Conservation (phyloP, 2,329 filamentous ascomycete species). For the Microdochium trichocladiopsis region DNA sequence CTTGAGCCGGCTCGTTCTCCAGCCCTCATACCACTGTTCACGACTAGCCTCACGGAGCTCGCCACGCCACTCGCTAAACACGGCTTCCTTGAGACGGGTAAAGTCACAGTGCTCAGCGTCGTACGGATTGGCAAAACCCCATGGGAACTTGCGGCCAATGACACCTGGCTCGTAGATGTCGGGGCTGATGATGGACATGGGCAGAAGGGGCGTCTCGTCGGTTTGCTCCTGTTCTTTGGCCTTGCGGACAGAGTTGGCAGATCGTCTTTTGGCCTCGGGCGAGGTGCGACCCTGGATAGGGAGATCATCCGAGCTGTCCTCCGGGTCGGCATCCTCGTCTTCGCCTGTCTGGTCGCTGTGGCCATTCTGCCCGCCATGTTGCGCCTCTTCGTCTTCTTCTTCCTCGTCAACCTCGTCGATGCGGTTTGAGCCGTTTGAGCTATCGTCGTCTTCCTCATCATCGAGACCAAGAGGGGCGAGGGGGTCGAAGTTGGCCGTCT, state of each 20-base stretch:
- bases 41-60: constrained; percentile 87
- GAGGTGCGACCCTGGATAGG: constrained; percentile 30
- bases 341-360: constrained; percentile 18
- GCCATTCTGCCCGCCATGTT: constrained; percentile 16
- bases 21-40: constrained; percentile 92
- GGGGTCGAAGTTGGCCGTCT: constrained; percentile 79
- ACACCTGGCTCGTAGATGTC: constrained; percentile 79
- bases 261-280: constrained; percentile 35
- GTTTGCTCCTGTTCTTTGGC: constrained; percentile 38
- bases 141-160: constrained; percentile 84
- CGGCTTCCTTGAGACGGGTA: constrained; percentile 77
- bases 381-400: constrained; percentile 18
- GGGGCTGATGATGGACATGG: constrained; percentile 88
- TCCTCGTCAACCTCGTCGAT: constrained; percentile 53
- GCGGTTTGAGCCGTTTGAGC: constrained; percentile 37
- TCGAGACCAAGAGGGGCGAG: constrained; percentile 80
- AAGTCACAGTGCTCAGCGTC: constrained; percentile 93
- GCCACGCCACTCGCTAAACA: constrained; percentile 88
- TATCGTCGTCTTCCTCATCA: constrained; percentile 56
- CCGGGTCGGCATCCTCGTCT: constrained; percentile 17
- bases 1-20: constrained; percentile 70
- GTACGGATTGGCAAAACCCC: constrained; percentile 95
- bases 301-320: constrained; percentile 23
- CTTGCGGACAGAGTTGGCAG: constrained; percentile 35
- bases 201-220: constrained; percentile 63